phyloP scores from a whole-genome alignment of 2,329 filamentous ascomycete species.

The Didymella exigua region DNA sequence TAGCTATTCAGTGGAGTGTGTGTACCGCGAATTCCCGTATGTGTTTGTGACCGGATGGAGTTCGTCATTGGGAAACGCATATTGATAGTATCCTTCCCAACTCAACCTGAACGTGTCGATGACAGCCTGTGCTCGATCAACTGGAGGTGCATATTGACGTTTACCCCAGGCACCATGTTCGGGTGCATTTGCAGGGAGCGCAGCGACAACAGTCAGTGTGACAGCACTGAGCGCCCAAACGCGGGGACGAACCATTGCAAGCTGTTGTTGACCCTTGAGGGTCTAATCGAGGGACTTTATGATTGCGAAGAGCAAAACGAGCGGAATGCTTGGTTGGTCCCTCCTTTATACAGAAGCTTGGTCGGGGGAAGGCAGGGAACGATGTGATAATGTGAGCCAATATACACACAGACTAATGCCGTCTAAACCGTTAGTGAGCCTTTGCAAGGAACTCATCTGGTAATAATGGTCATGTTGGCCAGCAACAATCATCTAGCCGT shows the following conservation, averaged over 20 bases:
- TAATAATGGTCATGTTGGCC: background rate
- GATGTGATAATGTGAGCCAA: slow-evolving; percentile 16
- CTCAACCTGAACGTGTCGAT: slow-evolving; percentile 42
- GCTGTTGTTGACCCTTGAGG: background rate
- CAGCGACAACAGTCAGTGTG: slow-evolving; percentile 12
- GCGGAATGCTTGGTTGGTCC: slow-evolving; percentile 4
- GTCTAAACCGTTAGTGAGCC: background rate
- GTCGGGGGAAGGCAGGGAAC: slow-evolving; percentile 2
- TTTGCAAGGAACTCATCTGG: background rate
- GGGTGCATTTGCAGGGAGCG: slow-evolving; percentile 22
- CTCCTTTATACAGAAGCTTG: slow-evolving; percentile 4
- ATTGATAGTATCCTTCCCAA: slow-evolving; percentile 64
- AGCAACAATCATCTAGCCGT: background rate
- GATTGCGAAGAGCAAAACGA: background rate
- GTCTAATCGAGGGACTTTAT: background rate
- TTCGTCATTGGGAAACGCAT: slow-evolving; percentile 80
- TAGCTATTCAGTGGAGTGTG: background rate
- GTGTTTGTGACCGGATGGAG: slow-evolving; percentile 70
- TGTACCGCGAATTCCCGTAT: slow-evolving; percentile 71
- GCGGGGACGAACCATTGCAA: slow-evolving; percentile 16
- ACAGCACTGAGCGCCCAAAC: slow-evolving; percentile 17
- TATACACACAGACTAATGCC: slow-evolving; percentile 8
- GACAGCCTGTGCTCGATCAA: slow-evolving; percentile 41
- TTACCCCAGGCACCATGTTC: slow-evolving; percentile 1
- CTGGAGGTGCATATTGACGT: slow-evolving; percentile 15